Evolutionary conservation across 2,329 filamentous ascomycete genomes (phyloP), one percentile per base, ranked within the genome.

Genomic region (Alternaria sp.): DNA sequence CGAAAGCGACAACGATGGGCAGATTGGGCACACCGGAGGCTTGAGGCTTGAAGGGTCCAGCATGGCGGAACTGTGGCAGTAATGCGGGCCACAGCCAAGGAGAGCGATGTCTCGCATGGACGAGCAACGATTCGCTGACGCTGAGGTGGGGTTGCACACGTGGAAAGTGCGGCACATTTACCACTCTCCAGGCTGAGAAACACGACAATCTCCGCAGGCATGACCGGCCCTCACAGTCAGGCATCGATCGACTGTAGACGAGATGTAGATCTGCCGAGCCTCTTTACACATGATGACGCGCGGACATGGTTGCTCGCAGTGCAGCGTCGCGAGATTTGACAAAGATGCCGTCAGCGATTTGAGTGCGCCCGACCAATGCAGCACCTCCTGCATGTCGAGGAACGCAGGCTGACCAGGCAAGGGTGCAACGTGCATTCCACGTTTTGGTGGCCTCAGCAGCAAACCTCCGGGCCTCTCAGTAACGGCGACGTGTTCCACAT

Each of bases 341-440:
- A 49, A 43, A 10, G 51, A 40, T 52, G 45, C 36, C 40, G 54
- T 61, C 59, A 61, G 50, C 44, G 44, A 47, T 50, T 28, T 17
- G 40, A 57, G 52, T 36, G 30, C 15, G 46, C 32, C 40, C 54
- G 44, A 49, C 51, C 15, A 54, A 19, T 28, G 26, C 44, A 49
- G 21, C 46, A 46, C 36, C 36, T 40, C 36, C 36, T 64, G 64
- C 61, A 55, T 47, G 50, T 32, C 57, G 43, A 57, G 57, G 50
- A 54, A 59, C 61, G 63, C 57, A 57, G 57, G 45, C 21, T 21
- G 21, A 21, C 21, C 49, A 73, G 57, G 72, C 74, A 70, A 75
- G 75, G 75, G 72, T 77, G 69, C 73, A 77, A 76, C 74, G 75
- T 77, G 75, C 71, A 69, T 58, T 69, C 70, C 74, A 77, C 74